Evolutionary conservation across 345 rosid genomes (phyloP).

Genomic region (Sisymbrium irio): DNA sequence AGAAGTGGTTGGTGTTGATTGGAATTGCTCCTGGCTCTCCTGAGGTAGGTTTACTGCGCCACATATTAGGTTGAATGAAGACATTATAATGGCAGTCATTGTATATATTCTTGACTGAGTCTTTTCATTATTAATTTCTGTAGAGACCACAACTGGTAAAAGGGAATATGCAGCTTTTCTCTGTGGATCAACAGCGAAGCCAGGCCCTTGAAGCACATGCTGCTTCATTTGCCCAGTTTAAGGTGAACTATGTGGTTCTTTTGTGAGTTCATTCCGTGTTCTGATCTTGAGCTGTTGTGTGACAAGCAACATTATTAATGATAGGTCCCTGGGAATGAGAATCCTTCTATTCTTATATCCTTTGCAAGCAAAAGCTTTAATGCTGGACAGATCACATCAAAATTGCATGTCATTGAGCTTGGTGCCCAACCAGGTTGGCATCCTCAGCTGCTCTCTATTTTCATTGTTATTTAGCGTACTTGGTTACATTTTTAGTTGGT

Average conservation of each 20-base stretch:
- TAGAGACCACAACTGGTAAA: constrained; percentile 92
- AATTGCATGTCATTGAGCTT: constrained; percentile 94
- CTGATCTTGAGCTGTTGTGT: constrained; percentile 19
- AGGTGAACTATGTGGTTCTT: constrained; percentile 41
- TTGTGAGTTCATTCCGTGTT: constrained; percentile 1
- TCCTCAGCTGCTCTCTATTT: constrained; percentile 7
- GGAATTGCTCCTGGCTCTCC: constrained; percentile 99
- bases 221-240: constrained; percentile 91
- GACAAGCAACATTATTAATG: constrained; percentile 2
- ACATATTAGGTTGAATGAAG: not conserved
- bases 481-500: not conserved
- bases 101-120: constrained; percentile 13
- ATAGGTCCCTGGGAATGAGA: constrained; percentile 94
- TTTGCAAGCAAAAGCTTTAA: constrained; percentile 88
- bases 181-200: constrained; percentile 96
- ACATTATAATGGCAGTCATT: not conserved
- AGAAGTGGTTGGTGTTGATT: constrained; percentile 96
- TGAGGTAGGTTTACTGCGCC: constrained; percentile 57
- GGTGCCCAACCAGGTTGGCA: constrained; percentile 94
- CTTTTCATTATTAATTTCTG: constrained; percentile 27
- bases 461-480: constrained; percentile 3
- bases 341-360: constrained; percentile 83
- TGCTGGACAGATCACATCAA: constrained; percentile 91
- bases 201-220: constrained; percentile 99
- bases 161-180: constrained; percentile 96